Base-by-base conservation (phyloP, 352 stramenopile genomes). In the Phytophthora syringae region DNA sequence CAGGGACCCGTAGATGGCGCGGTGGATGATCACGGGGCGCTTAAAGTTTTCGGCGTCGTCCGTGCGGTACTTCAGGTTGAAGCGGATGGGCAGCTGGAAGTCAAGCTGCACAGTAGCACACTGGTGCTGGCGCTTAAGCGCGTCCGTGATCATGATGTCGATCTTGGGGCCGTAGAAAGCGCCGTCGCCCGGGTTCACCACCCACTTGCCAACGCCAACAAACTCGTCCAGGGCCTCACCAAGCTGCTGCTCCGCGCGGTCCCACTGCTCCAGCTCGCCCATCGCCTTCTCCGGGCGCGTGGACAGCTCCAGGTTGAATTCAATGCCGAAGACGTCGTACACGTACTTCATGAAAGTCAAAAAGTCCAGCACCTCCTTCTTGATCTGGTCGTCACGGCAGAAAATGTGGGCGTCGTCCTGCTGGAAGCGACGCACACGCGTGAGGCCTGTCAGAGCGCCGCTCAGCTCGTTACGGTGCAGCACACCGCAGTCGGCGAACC, bases 131-230 rank as follows among this genome's bases (percentile, higher is more conserved):
- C 97, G 89, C 56, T 99, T 95, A 78, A 99, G 89, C 27, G 94
- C 93, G 82, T 99, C 97, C 70, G 97, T 90, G 71, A 88, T 80
- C 88, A 99, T 99, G 72, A 99, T 99, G 84, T 99, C 97, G 79
- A 99, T 99, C 85, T 99, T 99, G 12, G 97, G 97, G 25, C 97
- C 97, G 82, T 99, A 99, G 80, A 99, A 99, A 36, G 97, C 97
- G 64, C 97, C 97, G 73, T 99, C 97, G 43, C 96, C 97, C 15
- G 97, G 93, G 72, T 99, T 99, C 44, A 98, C 89, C 51, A 88
- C 87, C 97, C 97, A 99, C 52, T 98, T 96, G 52, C 95, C 95
- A 49, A 93, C 90, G 18, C 97, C 97, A 42, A 86, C 80, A 60
- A 99, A 99, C 52, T 92, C 84, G 70, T 99, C 89, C 68, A 99